These are phyloP conservation scores for Coemansia erecta DNA, from an alignment of 192 early-diverging fungal genomes.

Conservation along the genomic window DNA sequence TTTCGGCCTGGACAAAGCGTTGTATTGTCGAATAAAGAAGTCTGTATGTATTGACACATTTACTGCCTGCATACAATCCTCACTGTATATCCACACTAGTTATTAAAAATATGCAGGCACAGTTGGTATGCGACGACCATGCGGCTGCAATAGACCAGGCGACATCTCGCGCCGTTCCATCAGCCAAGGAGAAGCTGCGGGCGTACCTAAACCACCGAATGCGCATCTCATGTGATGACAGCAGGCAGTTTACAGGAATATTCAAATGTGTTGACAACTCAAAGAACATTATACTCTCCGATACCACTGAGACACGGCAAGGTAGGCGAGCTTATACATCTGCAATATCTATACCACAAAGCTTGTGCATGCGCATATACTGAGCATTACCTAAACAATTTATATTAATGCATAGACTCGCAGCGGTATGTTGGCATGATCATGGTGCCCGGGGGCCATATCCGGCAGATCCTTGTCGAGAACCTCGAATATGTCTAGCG, in stretches of 20 bases:
- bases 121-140: background rate
- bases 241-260: conserved; percentile 30
- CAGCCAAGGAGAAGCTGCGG: conserved; percentile 21
- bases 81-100: too few species aligned
- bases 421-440: conserved; percentile 51
- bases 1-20: too few species aligned
- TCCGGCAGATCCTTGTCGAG: conserved; percentile 34
- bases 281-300: conserved; percentile 38
- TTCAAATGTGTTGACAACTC: conserved; percentile 43
- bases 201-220: conserved; percentile 41
- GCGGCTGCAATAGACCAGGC: too few species aligned
- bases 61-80: too few species aligned
- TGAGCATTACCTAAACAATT: too few species aligned
- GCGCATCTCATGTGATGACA: conserved; percentile 30
- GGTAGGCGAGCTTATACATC: conserved; percentile 13
- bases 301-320: conserved; percentile 30
- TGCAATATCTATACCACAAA: too few species aligned
- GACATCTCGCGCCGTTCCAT: background rate
- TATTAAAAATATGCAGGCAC: background rate
- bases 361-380: too few species aligned
- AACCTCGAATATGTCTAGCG: conserved; percentile 39
- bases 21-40: background rate
- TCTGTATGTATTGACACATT: too few species aligned
- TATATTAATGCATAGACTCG: conserved; percentile 17
- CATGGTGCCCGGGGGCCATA: conserved; percentile 46